These are phyloP conservation scores for Geotrichum siamense DNA, from an alignment of 1,139 yeast genomes.

Conservation along the genomic window DNA sequence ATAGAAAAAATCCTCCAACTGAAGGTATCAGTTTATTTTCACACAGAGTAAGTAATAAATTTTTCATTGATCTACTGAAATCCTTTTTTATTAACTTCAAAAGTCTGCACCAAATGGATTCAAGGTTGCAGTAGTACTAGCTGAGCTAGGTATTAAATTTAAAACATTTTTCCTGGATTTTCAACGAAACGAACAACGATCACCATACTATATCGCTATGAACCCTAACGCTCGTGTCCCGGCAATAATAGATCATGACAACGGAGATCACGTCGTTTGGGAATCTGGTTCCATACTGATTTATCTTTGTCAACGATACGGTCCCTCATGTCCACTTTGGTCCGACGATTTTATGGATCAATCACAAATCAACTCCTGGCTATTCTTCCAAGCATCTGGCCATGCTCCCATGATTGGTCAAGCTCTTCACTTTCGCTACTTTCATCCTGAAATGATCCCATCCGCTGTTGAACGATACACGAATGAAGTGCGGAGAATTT, in stretches of 20 bases:
- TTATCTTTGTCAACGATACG: constrained; percentile 68
- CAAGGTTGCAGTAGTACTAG: constrained; percentile 84
- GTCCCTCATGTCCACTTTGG: constrained; percentile 61
- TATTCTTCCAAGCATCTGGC: constrained; percentile 91
- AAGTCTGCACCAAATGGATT: constrained; percentile 90
- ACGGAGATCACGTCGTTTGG: constrained; percentile 79
- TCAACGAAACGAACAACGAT: constrained; percentile 78
- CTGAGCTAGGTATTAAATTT: constrained; percentile 74
- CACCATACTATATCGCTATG: constrained; percentile 85
- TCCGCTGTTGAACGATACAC: constrained; percentile 87
- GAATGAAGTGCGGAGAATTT: constrained; percentile 88
- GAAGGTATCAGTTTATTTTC: constrained; percentile 84
- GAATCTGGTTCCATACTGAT: constrained; percentile 87
- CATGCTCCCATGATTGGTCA: constrained; percentile 99
- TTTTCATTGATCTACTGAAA: neutral
- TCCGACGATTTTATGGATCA: constrained; percentile 74
- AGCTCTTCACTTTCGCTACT: constrained; percentile 86
- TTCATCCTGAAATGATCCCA: constrained; percentile 80
- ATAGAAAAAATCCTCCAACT: constrained; percentile 69
- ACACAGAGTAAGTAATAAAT: constrained; percentile 43
- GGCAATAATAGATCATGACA: constrained; percentile 80
- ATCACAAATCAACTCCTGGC: constrained; percentile 82
- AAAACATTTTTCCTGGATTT: constrained; percentile 84
- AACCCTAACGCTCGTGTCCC: constrained; percentile 96
- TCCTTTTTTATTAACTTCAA: constrained; percentile 44